Percentiles rank a stretch among this genome's conserved stretches.
These are phyloP conservation scores for Crassisporium funariophilum DNA, from an alignment of 768 basidiomycete species.

Conservation along the genomic window DNA sequence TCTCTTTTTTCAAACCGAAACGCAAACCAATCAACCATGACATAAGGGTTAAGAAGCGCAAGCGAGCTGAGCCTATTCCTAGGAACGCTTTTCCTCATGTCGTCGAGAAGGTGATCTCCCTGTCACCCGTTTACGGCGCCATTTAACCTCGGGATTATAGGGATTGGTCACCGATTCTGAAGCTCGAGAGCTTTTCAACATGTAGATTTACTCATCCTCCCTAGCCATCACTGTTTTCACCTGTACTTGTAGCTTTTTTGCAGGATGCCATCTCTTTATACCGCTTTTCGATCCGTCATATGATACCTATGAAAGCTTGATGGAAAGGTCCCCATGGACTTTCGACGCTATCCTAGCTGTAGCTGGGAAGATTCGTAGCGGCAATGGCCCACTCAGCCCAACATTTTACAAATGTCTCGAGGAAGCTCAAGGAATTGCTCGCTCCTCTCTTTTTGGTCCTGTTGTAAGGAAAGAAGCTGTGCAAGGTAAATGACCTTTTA, in stretches of 20 bases:
- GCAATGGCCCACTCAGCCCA: constrained; percentile 80
- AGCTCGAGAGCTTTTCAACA: constrained; percentile 89
- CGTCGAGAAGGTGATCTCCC: constrained; percentile 69
- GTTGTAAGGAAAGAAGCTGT: constrained; percentile 94
- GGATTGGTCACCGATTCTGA: constrained; percentile 85
- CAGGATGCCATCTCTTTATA: constrained; percentile 95
- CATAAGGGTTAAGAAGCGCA: constrained; percentile 78
- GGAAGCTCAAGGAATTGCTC: constrained; percentile 94
- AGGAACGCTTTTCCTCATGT: constrained; percentile 88
- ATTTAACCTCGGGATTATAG: constrained; percentile 36
- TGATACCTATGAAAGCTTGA: constrained; percentile 91
- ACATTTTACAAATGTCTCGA: constrained; percentile 92
- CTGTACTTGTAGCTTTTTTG: constrained; percentile 77
- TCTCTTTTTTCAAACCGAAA: constrained; percentile 7
- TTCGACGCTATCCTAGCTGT: constrained; percentile 93
- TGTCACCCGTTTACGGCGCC: constrained; percentile 3
- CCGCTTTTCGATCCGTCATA: constrained; percentile 92
- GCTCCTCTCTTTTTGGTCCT: constrained; percentile 91
- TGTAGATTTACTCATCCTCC: constrained; percentile 53
- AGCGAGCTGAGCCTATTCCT: constrained; percentile 79
- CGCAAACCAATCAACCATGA: constrained; percentile 4
- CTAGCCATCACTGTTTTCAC: constrained; percentile 37
- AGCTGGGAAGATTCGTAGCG: constrained; percentile 89
- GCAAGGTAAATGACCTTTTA: constrained; percentile 57
- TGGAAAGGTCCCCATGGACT: constrained; percentile 94